Evolutionary conservation across 345 rosid species (phyloP).

Genomic region (Ceriops decandra): DNA sequence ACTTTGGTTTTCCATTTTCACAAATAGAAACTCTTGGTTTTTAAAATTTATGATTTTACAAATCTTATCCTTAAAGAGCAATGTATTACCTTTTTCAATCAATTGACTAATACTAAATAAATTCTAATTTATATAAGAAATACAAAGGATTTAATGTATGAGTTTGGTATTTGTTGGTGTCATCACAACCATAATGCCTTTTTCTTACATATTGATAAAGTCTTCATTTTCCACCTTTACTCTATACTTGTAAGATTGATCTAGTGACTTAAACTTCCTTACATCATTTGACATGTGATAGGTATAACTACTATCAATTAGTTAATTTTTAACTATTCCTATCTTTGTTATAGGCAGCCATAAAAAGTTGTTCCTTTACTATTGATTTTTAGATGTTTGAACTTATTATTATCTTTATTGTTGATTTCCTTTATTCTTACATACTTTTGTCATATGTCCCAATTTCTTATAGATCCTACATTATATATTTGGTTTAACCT

Average conservation of each 20-base stretch:
- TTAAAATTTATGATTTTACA: too few relatives aligned
- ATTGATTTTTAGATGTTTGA: background rate
- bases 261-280: background rate
- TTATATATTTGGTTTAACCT: background rate
- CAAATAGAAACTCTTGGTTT: too few relatives aligned
- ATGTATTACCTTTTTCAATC: too few relatives aligned
- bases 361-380: background rate
- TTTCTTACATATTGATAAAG: background rate
- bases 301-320: background rate
- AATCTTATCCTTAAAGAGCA: too few relatives aligned
- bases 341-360: background rate
- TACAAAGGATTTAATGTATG: background rate
- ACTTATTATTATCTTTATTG: background rate
- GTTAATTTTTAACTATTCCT: background rate
- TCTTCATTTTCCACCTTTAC: background rate
- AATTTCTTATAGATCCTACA: background rate
- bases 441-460: background rate
- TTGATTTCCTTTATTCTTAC: background rate
- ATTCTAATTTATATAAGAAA: background rate
- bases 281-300: background rate
- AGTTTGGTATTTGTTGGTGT: background rate
- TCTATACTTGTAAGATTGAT: background rate
- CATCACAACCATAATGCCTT: too few relatives aligned
- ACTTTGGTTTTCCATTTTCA: too few relatives aligned
- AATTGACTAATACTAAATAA: too few relatives aligned